phyloP scores from a whole-genome alignment of 2,329 filamentous ascomycete genomes.

The Periconia sp. region DNA sequence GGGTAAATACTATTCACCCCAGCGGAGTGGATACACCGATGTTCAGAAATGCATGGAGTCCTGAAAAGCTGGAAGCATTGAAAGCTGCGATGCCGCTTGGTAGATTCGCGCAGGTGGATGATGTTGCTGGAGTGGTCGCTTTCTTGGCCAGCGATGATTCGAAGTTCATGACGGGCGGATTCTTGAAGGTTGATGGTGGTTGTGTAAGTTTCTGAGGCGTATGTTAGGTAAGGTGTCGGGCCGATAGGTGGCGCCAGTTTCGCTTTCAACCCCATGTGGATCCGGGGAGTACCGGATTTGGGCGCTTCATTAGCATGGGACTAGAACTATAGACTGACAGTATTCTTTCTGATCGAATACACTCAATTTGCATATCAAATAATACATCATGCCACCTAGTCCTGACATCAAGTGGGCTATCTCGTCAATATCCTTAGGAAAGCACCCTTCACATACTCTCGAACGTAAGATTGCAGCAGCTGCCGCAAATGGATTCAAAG shows the following conservation, averaged over 20 bases:
- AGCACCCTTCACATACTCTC: slow-evolving; percentile 5
- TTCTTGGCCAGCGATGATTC: slow-evolving; percentile 49
- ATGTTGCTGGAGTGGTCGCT: slow-evolving; percentile 46
- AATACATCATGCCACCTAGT: neutral
- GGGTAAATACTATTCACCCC: slow-evolving; percentile 51
- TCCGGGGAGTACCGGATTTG: neutral
- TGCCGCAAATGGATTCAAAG: slow-evolving; percentile 10
- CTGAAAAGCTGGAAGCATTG: slow-evolving; percentile 42
- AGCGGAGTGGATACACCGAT: slow-evolving; percentile 46
- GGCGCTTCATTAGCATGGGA: slow-evolving; percentile 5
- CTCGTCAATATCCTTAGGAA: slow-evolving; percentile 4
- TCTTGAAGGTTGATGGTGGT: slow-evolving; percentile 43
- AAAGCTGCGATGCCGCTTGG: slow-evolving; percentile 42
- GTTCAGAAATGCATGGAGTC: slow-evolving; percentile 43
- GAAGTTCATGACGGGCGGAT: slow-evolving; percentile 47
- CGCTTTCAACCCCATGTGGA: too few relatives aligned
- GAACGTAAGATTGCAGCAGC: slow-evolving; percentile 12
- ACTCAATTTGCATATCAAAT: neutral
- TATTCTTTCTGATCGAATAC: neutral
- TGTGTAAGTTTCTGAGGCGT: slow-evolving; percentile 31
- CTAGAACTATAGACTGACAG: slow-evolving; percentile 6
- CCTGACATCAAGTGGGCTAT: neutral
- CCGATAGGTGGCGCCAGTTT: slow-evolving; percentile 1
- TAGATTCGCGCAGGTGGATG: slow-evolving; percentile 44
- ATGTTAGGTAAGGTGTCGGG: neutral